Evolutionary conservation across 176 grass and related monocot genomes (phyloP), one percentile per base, ranked within the genome.

Genomic region (Cymbopogon citratus): DNA sequence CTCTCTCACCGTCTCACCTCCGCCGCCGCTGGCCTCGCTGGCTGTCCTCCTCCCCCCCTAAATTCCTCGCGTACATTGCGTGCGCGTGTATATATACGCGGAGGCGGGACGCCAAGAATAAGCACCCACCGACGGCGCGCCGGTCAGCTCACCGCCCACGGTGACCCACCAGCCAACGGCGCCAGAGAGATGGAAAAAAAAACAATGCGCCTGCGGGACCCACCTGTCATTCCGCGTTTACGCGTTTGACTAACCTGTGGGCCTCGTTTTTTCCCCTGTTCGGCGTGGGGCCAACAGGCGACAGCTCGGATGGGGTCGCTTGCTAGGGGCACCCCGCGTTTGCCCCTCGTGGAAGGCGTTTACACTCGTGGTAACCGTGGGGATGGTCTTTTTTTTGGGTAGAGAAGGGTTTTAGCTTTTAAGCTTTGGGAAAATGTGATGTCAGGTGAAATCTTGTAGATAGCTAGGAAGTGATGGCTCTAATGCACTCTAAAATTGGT

Each of bases 111-210:
- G 66, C 71, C 87, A 65, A 51, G 72, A 89, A 85, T 77, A 57
- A 89, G 38, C 46, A 49, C 6, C 80, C 84, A 83, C 88, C 88
- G 75, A 79, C 84, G 88, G 62, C 77, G 25, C 70, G 70, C 25
- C 60, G 80, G 84, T 86, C 2, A 90, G 80, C 84, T 67, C 63
- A 86, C 79, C 79, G 21, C 54, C 54, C 54, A 24, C 54, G 54
- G n/a, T 59, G 54, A 12, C 54, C 49, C 21, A 90, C 73, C 69
- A 43, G 9, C 40, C 12, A 19, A 62, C 80, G 80, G 51, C 79
- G 67, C 35, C 46, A 25, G 26, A 15, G 41, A 44, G 24, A n/a
- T n/a, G n/a, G 39, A 81, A 64, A 6, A 57, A 66, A 54, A 26
- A 62, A 25, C 38, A 26, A 64, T 21, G 51, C 18, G 51, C 51